Conservation (phyloP, 192 early-diverging fungal genomes). For the Coemansia reversa region DNA sequence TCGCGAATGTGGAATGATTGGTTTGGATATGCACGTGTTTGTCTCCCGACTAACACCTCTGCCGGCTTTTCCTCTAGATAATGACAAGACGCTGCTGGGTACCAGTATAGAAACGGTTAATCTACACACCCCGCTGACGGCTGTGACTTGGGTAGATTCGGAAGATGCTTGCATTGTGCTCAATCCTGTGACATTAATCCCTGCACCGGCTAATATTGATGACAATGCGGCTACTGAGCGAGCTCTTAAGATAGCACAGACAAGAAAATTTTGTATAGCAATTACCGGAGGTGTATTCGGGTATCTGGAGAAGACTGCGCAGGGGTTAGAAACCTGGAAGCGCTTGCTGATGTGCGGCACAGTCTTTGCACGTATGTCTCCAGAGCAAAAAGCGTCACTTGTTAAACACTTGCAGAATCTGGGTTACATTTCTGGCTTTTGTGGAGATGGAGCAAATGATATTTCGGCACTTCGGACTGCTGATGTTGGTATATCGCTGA, state of each 20-base stretch:
- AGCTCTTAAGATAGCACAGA: slow-evolving; percentile 28
- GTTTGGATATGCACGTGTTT: slow-evolving; percentile 67
- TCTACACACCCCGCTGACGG: slow-evolving; percentile 4
- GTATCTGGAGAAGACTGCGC: slow-evolving; percentile 55
- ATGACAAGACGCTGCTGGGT: not conserved
- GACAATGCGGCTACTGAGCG: slow-evolving; percentile 4
- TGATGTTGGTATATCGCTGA: slow-evolving; percentile 93
- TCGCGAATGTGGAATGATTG: slow-evolving; percentile 84
- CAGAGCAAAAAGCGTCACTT: slow-evolving; percentile 92
- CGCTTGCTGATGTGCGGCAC: slow-evolving; percentile 83
- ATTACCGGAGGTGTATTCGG: slow-evolving; percentile 92
- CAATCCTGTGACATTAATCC: slow-evolving; percentile 51
- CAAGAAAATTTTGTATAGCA: slow-evolving; percentile 71
- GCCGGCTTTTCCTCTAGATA: not conserved
- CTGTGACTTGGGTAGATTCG: slow-evolving; percentile 54
- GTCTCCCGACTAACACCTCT: slow-evolving; percentile 62
- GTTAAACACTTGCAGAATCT: slow-evolving; percentile 81
- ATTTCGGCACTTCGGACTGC: slow-evolving; percentile 92
- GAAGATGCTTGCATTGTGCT: slow-evolving; percentile 51
- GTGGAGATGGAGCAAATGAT: slow-evolving; percentile 98
- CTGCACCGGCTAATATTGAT: slow-evolving; percentile 5
- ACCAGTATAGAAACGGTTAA: not conserved
- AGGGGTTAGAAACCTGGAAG: slow-evolving; percentile 55
- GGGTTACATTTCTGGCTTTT: slow-evolving; percentile 92
- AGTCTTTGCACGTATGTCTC: slow-evolving; percentile 96